phyloP scores from a whole-genome alignment of 805 yeast species.

The Kluyveromyces aestuarii region DNA sequence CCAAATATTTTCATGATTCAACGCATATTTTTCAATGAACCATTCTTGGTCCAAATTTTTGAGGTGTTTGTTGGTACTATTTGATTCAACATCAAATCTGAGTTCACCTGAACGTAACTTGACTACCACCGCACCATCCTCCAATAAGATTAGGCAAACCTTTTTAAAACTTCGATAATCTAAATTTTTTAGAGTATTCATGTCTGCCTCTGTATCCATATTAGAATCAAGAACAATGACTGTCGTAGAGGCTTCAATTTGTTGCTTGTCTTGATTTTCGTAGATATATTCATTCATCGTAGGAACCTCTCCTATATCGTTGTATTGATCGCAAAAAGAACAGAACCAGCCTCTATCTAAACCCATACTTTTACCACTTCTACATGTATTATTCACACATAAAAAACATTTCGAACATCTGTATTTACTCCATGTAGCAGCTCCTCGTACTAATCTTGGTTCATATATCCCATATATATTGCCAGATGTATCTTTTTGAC shows the following conservation, averaged over 20 bases:
- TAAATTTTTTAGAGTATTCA: slow-evolving; percentile 4
- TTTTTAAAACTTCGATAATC: neutral
- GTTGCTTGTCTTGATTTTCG: neutral
- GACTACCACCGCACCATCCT: neutral
- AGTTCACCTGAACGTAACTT: neutral
- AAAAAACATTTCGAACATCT: slow-evolving; percentile 5
- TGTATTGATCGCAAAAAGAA: slow-evolving; percentile 9
- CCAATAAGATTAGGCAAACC: neutral
- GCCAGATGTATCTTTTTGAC: neutral
- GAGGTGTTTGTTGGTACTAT: slow-evolving; percentile 2
- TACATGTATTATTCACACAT: slow-evolving; percentile 1
- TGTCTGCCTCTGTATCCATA: slow-evolving; percentile 4
- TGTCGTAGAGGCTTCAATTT: neutral
- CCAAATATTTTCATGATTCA: neutral
- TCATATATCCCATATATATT: neutral
- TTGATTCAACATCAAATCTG: slow-evolving; percentile 4
- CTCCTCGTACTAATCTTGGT: neutral
- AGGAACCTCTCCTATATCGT: slow-evolving; percentile 5
- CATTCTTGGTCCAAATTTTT: slow-evolving; percentile 6
- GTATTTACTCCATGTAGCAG: neutral
- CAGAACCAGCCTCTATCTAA: slow-evolving; percentile 9
- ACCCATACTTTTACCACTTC: neutral
- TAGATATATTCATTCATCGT: neutral
- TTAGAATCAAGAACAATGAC: slow-evolving; percentile 9
- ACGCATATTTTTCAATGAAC: slow-evolving; percentile 6